Percentiles rank a stretch among this genome's conserved stretches.
Conservation (phyloP, 352 stramenopile genomes). For the Phytophthora agathidicida region DNA sequence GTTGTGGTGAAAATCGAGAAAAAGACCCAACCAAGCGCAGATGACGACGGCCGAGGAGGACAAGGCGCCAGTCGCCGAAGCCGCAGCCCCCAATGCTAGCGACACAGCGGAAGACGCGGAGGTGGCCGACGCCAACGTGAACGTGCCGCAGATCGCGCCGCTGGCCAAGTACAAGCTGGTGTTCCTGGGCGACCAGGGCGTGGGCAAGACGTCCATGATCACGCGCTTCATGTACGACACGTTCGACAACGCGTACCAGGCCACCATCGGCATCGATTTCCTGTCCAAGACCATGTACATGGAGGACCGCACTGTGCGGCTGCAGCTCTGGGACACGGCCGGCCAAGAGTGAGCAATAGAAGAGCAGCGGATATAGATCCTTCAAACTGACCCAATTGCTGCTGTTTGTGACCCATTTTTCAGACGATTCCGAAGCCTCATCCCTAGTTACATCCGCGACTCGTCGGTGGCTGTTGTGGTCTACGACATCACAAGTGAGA, state of each 20-base stretch:
- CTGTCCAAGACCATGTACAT: conserved; percentile 99
- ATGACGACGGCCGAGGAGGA: conserved; percentile 38
- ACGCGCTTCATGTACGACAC: conserved; percentile 99
- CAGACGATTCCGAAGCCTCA: conserved; percentile 93
- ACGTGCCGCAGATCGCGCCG: conserved; percentile 87
- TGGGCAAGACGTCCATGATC: conserved; percentile 99
- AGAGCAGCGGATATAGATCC: background rate
- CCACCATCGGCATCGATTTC: conserved; percentile 99
- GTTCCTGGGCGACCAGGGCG: conserved; percentile 96
- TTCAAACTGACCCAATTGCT: background rate
- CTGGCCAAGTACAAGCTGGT: conserved; percentile 96
- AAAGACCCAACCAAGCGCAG: too few species aligned
- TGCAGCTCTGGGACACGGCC: conserved; percentile 99
- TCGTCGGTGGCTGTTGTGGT: conserved; percentile 99
- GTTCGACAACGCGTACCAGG: conserved; percentile 97
- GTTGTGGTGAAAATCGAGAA: background rate
- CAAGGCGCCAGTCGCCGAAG: conserved; percentile 11
- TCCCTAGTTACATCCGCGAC: conserved; percentile 98
- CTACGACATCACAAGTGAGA: conserved; percentile 98
- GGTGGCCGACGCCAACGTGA: conserved; percentile 41
- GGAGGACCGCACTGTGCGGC: conserved; percentile 97
- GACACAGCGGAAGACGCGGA: conserved; percentile 11
- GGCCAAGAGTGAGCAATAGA: conserved; percentile 91
- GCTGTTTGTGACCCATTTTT: background rate
- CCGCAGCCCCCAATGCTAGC: background rate